These are phyloP conservation scores for Acanthamoeba triangularis DNA, from an alignment of 208 protist genomes.

Conservation along the genomic window DNA sequence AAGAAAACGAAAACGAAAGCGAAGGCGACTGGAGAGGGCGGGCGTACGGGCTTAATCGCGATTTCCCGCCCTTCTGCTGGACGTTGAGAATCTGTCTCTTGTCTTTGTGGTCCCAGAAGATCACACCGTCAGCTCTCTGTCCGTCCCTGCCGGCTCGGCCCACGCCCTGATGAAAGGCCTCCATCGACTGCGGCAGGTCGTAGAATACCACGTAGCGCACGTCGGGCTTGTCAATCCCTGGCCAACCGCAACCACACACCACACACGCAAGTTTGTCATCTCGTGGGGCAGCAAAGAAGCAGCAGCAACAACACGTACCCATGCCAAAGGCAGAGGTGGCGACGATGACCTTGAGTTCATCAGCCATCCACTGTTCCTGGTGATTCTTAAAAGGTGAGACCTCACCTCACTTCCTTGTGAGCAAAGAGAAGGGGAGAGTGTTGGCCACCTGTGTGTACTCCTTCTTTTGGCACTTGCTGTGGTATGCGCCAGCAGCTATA, in stretches of 20 bases:
- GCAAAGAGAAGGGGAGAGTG: neutral
- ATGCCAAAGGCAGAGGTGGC: constrained; percentile 99
- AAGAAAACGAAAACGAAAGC: too few relatives aligned
- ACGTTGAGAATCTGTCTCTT: neutral
- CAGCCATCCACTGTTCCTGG: constrained; percentile 90
- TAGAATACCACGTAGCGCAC: constrained; percentile 98
- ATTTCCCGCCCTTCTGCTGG: neutral
- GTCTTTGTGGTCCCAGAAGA: neutral
- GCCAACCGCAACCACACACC: neutral
- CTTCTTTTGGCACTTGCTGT: neutral
- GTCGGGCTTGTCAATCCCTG: constrained; percentile 96
- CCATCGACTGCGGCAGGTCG: constrained; percentile 95
- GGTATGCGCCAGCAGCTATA: neutral
- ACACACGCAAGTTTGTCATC: too few relatives aligned
- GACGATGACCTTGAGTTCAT: constrained; percentile 94
- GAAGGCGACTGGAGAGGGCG: too few relatives aligned
- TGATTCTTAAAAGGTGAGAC: neutral
- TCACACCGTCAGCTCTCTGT: neutral
- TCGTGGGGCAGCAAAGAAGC: neutral
- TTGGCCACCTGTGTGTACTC: neutral
- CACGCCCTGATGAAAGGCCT: constrained; percentile 98
- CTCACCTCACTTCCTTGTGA: neutral
- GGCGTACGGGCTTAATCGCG: too few relatives aligned
- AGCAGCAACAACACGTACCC: constrained; percentile 86
- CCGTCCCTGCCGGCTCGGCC: constrained; percentile 87